These are phyloP conservation scores for Melaleuca quinquenervia DNA, from an alignment of 345 rosid species.

Conservation along the genomic window DNA sequence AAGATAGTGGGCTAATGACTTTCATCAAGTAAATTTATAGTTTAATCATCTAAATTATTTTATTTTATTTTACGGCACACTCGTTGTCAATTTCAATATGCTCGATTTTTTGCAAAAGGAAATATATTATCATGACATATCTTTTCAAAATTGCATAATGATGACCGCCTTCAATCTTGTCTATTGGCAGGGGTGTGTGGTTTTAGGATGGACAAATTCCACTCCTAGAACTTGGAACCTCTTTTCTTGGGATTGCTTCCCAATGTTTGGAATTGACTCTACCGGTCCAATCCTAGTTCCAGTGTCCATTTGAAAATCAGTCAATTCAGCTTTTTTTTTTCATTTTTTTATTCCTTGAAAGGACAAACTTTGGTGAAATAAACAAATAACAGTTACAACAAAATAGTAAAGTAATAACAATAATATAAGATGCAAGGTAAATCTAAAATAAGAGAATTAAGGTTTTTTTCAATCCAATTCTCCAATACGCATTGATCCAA, in stretches of 20 bases:
- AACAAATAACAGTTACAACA: background rate
- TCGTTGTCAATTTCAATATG: background rate
- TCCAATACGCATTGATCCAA: background rate
- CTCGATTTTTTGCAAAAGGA: background rate
- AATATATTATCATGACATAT: background rate
- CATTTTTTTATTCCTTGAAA: background rate
- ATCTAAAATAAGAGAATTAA: background rate
- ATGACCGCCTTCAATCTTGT: background rate
- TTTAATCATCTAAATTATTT: rapidly evolving
- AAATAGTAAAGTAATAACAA: background rate
- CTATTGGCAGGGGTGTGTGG: background rate
- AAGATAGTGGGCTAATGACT: too few relatives aligned
- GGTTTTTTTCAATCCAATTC: background rate
- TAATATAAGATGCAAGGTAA: background rate
- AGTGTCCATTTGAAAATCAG: background rate
- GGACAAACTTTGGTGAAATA: background rate
- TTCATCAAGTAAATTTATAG: background rate
- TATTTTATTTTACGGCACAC: background rate
- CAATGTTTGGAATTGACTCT: background rate
- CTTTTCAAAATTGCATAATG: background rate
- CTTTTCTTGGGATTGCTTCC: rapidly evolving
- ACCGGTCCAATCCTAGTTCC: background rate
- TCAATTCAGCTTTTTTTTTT: background rate
- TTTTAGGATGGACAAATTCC: rapidly evolving
- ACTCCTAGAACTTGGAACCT: background rate